A percentile compares a stretch with the other conserved stretches of the same genome.
Evolutionary conservation across 108 stramenopile genomes (phyloP).

Genomic region (Thalassiosira profunda): DNA sequence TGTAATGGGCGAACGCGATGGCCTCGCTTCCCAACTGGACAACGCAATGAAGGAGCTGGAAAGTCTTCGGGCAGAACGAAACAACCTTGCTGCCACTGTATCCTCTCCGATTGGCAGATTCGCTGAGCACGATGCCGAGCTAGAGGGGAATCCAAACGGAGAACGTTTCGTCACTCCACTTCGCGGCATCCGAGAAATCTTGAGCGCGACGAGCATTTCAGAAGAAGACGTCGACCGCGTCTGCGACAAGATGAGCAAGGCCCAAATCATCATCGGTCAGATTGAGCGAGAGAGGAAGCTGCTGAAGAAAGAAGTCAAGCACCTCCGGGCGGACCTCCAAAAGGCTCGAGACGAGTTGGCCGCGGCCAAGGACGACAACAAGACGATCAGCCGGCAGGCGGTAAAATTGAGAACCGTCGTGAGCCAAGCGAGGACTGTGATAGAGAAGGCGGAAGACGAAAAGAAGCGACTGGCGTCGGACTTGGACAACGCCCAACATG

Average conservation of each 20-base stretch:
- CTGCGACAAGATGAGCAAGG: constrained; percentile 10
- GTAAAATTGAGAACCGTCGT: background rate
- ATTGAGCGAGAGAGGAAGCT: constrained; percentile 16
- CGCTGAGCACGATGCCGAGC: background rate
- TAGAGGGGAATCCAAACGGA: constrained; percentile 3
- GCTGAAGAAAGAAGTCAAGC: constrained; percentile 30
- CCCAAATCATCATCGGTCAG: constrained; percentile 8
- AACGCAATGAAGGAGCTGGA: constrained; percentile 3
- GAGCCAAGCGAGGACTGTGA: constrained; percentile 6
- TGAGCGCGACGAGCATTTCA: constrained; percentile 4
- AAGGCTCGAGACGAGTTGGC: constrained; percentile 8
- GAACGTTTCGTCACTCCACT: too few relatives aligned
- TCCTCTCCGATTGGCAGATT: too few relatives aligned
- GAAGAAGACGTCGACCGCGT: background rate
- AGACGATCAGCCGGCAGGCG: constrained; percentile 2
- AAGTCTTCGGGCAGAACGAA: background rate
- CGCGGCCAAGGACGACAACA: constrained; percentile 1
- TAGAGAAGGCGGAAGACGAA: constrained; percentile 13
- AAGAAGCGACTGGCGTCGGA: constrained; percentile 18
- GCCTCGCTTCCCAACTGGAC: constrained; percentile 13
- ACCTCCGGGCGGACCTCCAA: constrained; percentile 16
- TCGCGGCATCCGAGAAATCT: constrained; percentile 6
- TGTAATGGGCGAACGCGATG: constrained; percentile 16
- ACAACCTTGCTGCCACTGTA: background rate
- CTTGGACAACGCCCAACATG: constrained; percentile 11